Percentiles rank a stretch among this genome's conserved stretches.
Conservation (phyloP, 495 filamentous ascomycete genomes). For the Extremus antarcticus region DNA sequence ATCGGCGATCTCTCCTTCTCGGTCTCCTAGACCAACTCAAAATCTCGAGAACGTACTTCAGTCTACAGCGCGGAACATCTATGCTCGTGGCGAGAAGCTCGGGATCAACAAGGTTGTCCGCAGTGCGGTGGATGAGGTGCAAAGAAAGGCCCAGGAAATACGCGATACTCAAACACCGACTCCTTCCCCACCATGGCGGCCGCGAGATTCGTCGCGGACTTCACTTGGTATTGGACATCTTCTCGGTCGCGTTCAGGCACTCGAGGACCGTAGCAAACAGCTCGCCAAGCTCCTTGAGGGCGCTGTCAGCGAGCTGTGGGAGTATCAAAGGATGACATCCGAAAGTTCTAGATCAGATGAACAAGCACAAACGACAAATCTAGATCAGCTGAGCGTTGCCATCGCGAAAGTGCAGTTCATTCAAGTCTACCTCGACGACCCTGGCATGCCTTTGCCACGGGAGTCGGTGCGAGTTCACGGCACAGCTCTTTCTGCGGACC, state of each 20-base stretch:
- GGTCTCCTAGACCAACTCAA: slow-evolving; percentile 29
- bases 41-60: slow-evolving; percentile 70
- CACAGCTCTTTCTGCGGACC: no score
- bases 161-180: slow-evolving; percentile 23
- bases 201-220: neutral
- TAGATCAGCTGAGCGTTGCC: slow-evolving; percentile 42
- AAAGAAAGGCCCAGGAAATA: slow-evolving; percentile 58
- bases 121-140: slow-evolving; percentile 77
- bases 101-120: slow-evolving; percentile 85
- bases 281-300: slow-evolving; percentile 64
- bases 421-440: slow-evolving; percentile 63
- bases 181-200: neutral
- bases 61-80: slow-evolving; percentile 73
- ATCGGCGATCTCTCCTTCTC: neutral
- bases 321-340: slow-evolving; percentile 30
- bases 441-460: slow-evolving; percentile 41
- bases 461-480: no score
- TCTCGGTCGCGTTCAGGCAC: slow-evolving; percentile 25
- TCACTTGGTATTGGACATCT: neutral
- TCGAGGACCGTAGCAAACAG: slow-evolving; percentile 62
- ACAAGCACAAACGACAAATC: slow-evolving; percentile 30
- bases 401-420: slow-evolving; percentile 68
- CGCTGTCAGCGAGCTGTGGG: slow-evolving; percentile 57
- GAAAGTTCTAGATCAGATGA: slow-evolving; percentile 9
- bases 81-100: slow-evolving; percentile 72